These are phyloP conservation scores for Myochromella boudieri DNA, from an alignment of 768 basidiomycete genomes.

Conservation along the genomic window DNA sequence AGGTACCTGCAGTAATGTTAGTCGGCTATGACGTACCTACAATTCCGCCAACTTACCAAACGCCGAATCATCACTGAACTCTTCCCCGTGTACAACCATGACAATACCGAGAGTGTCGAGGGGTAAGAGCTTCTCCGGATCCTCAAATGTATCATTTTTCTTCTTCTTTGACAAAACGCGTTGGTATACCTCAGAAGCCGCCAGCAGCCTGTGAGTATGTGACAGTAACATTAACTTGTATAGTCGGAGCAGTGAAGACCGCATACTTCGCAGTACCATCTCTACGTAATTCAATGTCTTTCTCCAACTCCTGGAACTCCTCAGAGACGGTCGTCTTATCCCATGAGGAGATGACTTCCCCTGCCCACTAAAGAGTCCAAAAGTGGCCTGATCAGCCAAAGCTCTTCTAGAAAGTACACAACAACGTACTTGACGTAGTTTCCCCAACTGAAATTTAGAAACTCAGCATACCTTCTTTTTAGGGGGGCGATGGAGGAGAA, in stretches of 20 bases:
- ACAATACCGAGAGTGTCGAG: slow-evolving; percentile 81
- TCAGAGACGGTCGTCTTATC: slow-evolving; percentile 79
- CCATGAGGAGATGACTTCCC: slow-evolving; percentile 82
- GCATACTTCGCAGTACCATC: slow-evolving; percentile 73
- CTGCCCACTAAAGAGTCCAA: slow-evolving; percentile 68
- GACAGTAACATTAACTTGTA: neutral
- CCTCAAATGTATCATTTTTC: slow-evolving; percentile 58
- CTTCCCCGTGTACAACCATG: slow-evolving; percentile 84
- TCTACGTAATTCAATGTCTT: slow-evolving; percentile 79
- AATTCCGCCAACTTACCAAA: slow-evolving; percentile 47
- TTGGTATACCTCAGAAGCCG: slow-evolving; percentile 72
- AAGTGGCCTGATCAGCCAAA: slow-evolving; percentile 31
- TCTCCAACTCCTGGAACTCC: slow-evolving; percentile 79
- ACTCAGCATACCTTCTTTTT: neutral
- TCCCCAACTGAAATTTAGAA: slow-evolving; percentile 58
- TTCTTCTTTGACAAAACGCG: slow-evolving; percentile 75
- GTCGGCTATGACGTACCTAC: neutral
- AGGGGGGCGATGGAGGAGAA: neutral
- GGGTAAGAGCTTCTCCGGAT: slow-evolving; percentile 70
- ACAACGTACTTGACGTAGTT: slow-evolving; percentile 64
- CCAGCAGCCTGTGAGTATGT: slow-evolving; percentile 69
- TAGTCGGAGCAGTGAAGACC: neutral
- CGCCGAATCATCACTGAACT: slow-evolving; percentile 73
- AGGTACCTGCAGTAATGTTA: slow-evolving; percentile 51
- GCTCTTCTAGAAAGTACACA: slow-evolving; percentile 5